phyloP scores from a whole-genome alignment of 192 early-diverging fungal genomes.

The Gonapodya prolifera region DNA sequence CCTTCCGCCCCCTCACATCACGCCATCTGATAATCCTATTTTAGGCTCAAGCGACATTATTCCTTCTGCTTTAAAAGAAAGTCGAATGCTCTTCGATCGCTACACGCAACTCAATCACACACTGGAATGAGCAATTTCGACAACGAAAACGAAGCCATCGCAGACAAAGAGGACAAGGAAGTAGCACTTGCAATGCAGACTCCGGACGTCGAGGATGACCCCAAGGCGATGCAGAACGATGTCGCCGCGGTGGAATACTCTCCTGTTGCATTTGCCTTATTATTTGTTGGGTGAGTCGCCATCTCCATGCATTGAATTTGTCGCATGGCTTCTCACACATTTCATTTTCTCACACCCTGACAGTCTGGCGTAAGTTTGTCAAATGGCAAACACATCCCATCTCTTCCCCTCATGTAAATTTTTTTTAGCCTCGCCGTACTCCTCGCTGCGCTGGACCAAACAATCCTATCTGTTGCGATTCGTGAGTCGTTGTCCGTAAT shows the following conservation, averaged over 20 bases:
- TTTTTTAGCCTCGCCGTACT: not conserved
- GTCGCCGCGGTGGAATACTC: not conserved
- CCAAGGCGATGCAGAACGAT: not conserved
- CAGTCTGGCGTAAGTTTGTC: not conserved
- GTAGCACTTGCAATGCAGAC: too few species aligned
- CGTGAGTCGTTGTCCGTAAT: too few species aligned
- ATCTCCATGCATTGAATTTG: too few species aligned
- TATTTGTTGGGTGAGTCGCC: not conserved
- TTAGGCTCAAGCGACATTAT: too few species aligned
- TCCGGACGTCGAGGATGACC: not conserved
- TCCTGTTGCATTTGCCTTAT: not conserved
- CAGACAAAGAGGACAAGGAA: too few species aligned
- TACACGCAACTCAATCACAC: too few species aligned
- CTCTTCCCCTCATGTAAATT: not conserved
- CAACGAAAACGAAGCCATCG: too few species aligned
- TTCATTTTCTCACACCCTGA: not conserved
- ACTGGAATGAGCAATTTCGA: too few species aligned
- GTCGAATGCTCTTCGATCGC: too few species aligned
- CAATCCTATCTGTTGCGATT: not conserved
- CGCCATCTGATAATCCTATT: too few species aligned
- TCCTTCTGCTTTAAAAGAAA: too few species aligned
- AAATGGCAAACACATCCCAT: not conserved
- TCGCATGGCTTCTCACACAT: not conserved
- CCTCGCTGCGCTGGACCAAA: conserved; percentile 2
- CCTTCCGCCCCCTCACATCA: too few species aligned